These are phyloP conservation scores for Phytophthora megakarya DNA, from an alignment of 352 stramenopile species.

Conservation along the genomic window DNA sequence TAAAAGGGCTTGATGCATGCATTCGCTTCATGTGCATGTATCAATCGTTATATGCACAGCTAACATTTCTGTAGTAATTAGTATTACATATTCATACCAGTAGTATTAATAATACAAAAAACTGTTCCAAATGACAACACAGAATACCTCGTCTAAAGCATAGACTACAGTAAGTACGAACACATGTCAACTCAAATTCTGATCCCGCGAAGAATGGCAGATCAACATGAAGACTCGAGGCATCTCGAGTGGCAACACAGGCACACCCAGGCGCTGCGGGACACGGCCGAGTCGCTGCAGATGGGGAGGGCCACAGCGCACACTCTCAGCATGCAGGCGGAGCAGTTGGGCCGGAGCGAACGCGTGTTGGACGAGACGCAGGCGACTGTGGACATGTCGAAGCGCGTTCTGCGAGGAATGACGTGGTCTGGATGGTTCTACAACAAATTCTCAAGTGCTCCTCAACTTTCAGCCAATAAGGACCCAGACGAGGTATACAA, in stretches of 20 bases:
- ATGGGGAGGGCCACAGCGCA: slow-evolving; percentile 61
- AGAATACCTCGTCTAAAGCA: too few species aligned
- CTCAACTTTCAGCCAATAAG: slow-evolving; percentile 22
- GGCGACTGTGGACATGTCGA: slow-evolving; percentile 58
- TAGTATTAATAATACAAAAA: too few species aligned
- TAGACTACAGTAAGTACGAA: not conserved
- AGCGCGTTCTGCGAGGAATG: slow-evolving; percentile 36
- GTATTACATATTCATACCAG: too few species aligned
- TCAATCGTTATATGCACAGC: too few species aligned
- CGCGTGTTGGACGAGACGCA: slow-evolving; percentile 63
- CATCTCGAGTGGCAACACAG: slow-evolving; percentile 37
- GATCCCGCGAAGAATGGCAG: slow-evolving; percentile 3
- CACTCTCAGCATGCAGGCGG: slow-evolving; percentile 67
- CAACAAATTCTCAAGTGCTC: slow-evolving; percentile 47
- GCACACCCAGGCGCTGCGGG: slow-evolving; percentile 56
- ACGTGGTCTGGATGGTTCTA: too few species aligned
- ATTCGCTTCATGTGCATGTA: too few species aligned
- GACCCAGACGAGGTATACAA: slow-evolving; percentile 9
- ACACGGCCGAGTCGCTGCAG: slow-evolving; percentile 56
- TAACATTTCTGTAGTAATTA: too few species aligned
- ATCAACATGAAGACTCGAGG: not conserved
- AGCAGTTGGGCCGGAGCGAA: slow-evolving; percentile 67
- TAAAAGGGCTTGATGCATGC: too few species aligned
- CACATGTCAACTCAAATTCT: not conserved
- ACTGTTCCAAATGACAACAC: too few species aligned